Evolutionary conservation across 2,329 filamentous ascomycete species (phyloP).

Genomic region (Aureobasidium sp.): DNA sequence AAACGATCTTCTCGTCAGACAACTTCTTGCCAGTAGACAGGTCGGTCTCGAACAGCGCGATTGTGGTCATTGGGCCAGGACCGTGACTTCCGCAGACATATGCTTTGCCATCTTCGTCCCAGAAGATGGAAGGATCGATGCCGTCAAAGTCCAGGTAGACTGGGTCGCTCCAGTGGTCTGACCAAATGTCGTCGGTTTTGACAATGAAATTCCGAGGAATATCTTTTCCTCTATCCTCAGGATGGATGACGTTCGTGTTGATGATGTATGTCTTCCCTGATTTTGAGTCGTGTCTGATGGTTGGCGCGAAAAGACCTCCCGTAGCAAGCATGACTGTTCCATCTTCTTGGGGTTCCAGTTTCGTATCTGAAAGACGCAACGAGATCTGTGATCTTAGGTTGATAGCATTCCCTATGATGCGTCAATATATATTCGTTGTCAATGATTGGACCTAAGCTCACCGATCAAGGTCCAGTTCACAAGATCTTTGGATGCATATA

Average conservation of each 20-base stretch:
- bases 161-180: conserved; percentile 40
- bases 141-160: conserved; percentile 40
- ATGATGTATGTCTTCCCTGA: conserved; percentile 4
- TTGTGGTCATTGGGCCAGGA: conserved; percentile 23
- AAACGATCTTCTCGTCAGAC: conserved; percentile 22
- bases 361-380: conserved; percentile 25
- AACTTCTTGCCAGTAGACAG: conserved; percentile 27
- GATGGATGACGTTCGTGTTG: conserved; percentile 5
- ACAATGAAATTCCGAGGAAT: neutral
- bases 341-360: neutral
- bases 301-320: neutral
- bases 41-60: conserved; percentile 27
- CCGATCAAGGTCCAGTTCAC: conserved; percentile 34
- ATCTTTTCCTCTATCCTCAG: neutral
- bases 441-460: conserved; percentile 30
- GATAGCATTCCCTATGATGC: conserved; percentile 30
- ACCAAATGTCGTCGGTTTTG: neutral
- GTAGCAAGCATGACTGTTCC: conserved; percentile 2
- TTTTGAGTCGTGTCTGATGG: neutral
- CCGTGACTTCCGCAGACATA: conserved; percentile 36
- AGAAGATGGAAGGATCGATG: conserved; percentile 51
- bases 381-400: conserved; percentile 34
- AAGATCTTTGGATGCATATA: conserved; percentile 40
- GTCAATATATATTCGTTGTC: neutral
- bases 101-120: conserved; percentile 48